phyloP scores from a whole-genome alignment of 345 rosid genomes.

The Combretum micranthum region DNA sequence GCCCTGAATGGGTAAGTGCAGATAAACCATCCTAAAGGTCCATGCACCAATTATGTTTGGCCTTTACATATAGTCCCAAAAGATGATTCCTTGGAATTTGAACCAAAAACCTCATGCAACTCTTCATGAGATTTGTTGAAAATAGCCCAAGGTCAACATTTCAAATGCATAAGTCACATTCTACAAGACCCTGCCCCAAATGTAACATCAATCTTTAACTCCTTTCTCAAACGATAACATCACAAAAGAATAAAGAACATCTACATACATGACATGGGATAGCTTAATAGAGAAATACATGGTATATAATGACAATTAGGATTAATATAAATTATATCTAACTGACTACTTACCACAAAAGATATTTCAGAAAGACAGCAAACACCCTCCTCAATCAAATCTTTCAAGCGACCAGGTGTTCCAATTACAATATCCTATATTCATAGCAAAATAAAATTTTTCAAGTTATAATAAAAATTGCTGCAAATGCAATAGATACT shows the following conservation, averaged over 20 bases:
- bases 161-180: too few species aligned
- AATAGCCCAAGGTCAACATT: too few species aligned
- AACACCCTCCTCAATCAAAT: conserved; percentile 68
- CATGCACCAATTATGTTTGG: too few species aligned
- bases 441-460: not conserved
- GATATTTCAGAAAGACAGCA: conserved; percentile 70
- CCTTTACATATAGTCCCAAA: too few species aligned
- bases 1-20: too few species aligned
- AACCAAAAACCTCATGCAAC: too few species aligned
- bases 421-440: conserved; percentile 80
- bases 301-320: not conserved
- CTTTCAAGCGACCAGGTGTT: conserved; percentile 98
- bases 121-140: too few species aligned
- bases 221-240: not conserved
- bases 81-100: too few species aligned
- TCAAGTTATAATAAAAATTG: not conserved
- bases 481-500: too few species aligned
- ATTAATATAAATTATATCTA: conserved; percentile 1
- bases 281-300: not conserved
- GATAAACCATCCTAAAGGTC: too few species aligned
- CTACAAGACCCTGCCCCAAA: too few species aligned
- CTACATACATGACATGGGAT: not conserved
- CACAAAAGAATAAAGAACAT: not conserved
- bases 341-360: conserved; percentile 63
- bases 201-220: not conserved